These are phyloP conservation scores for Verticillium longisporum DNA, from an alignment of 2,329 filamentous ascomycete genomes.

Conservation along the genomic window DNA sequence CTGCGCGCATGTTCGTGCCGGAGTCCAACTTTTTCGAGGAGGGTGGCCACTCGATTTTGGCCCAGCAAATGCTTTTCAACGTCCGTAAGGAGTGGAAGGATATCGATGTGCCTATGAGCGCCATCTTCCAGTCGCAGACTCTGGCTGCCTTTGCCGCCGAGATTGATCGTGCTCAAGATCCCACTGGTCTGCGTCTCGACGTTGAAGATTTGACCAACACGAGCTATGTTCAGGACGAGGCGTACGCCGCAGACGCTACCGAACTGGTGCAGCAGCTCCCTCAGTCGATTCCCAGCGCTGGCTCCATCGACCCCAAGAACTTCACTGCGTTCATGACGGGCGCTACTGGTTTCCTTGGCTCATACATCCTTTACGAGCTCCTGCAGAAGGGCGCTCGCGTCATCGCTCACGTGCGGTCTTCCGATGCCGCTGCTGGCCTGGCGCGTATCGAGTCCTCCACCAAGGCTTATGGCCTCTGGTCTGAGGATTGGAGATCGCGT, in stretches of 20 bases:
- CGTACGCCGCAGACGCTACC: slow-evolving; percentile 46
- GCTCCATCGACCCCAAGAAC: slow-evolving; percentile 19
- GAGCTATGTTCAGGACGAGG: slow-evolving; percentile 20
- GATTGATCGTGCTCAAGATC: slow-evolving; percentile 34
- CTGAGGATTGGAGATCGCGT: slow-evolving; percentile 56
- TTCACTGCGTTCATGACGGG: slow-evolving; percentile 75
- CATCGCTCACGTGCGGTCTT: slow-evolving; percentile 59
- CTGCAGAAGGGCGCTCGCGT: slow-evolving; percentile 59
- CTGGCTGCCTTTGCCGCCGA: slow-evolving; percentile 40
- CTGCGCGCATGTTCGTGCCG: slow-evolving; percentile 24
- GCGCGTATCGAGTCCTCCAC: slow-evolving; percentile 61
- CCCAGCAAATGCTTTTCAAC: slow-evolving; percentile 66
- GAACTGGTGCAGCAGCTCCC: slow-evolving; percentile 45
- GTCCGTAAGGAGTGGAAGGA: slow-evolving; percentile 34
- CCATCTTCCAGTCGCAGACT: slow-evolving; percentile 60
- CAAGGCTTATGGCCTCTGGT: slow-evolving; percentile 75
- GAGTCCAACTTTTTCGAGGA: slow-evolving; percentile 29
- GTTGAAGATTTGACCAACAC: slow-evolving; percentile 18
- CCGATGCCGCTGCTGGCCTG: slow-evolving; percentile 51
- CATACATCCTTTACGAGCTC: slow-evolving; percentile 71
- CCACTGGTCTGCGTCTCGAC: slow-evolving; percentile 20
- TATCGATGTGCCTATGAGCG: slow-evolving; percentile 57
- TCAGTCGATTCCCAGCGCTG: slow-evolving; percentile 15
- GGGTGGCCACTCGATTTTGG: slow-evolving; percentile 42
- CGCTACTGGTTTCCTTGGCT: slow-evolving; percentile 82